Conservation (phyloP, 2,329 filamentous ascomycete species). For the Volutella citrinella region DNA sequence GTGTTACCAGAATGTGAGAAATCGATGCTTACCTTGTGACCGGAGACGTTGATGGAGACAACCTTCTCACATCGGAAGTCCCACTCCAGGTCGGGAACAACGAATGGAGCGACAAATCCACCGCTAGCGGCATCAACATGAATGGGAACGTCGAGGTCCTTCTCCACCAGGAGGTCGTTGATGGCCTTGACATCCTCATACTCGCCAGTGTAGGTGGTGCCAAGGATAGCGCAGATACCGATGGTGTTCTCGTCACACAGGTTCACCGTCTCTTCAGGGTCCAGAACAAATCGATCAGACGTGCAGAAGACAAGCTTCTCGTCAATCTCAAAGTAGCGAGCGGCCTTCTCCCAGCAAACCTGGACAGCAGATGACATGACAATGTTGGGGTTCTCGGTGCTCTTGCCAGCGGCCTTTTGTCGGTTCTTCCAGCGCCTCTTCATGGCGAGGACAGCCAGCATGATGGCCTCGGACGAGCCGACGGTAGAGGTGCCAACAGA, state of each 20-base stretch:
- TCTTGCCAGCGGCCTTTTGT: slow-evolving; percentile 78
- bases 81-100: slow-evolving; percentile 80
- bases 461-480: slow-evolving; percentile 86
- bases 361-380: slow-evolving; percentile 96
- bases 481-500: slow-evolving; percentile 86
- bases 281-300: slow-evolving; percentile 59
- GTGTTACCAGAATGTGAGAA: slow-evolving; percentile 1
- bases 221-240: slow-evolving; percentile 87
- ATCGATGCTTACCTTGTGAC: slow-evolving; percentile 90
- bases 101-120: slow-evolving; percentile 91
- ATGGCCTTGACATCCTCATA: slow-evolving; percentile 92
- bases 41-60: slow-evolving; percentile 90
- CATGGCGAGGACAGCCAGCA: slow-evolving; percentile 83
- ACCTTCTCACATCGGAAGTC: slow-evolving; percentile 89
- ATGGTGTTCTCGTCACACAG: slow-evolving; percentile 72
- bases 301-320: slow-evolving; percentile 75
- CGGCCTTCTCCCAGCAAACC: slow-evolving; percentile 95
- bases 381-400: slow-evolving; percentile 79
- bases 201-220: slow-evolving; percentile 92
- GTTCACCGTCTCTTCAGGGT: slow-evolving; percentile 58
- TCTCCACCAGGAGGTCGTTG: slow-evolving; percentile 80
- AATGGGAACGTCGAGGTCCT: slow-evolving; percentile 75
- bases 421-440: slow-evolving; percentile 92
- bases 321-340: slow-evolving; percentile 88
- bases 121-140: slow-evolving; percentile 92